These are phyloP conservation scores for Amauroascus niger DNA, from an alignment of 2,329 filamentous ascomycete genomes.

Conservation along the genomic window DNA sequence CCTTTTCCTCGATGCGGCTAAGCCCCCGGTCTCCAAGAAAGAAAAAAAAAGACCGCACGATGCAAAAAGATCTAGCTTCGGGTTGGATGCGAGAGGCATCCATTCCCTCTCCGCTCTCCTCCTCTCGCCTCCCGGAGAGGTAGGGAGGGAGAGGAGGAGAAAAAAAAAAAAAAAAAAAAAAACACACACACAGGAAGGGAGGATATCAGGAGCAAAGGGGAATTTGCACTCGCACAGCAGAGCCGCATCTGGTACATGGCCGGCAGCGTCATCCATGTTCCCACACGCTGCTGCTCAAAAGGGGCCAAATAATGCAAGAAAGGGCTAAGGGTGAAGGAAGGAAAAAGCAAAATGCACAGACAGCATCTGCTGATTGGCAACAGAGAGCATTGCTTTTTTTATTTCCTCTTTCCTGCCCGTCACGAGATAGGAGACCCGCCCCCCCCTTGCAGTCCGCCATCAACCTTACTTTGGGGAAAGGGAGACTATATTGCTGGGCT, in stretches of 20 bases:
- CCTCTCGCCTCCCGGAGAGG: not conserved
- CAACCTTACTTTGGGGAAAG: not conserved
- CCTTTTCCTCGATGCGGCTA: conserved; percentile 1
- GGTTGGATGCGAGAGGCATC: not conserved
- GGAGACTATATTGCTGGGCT: no score
- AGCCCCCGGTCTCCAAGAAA: not conserved
- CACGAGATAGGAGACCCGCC: not conserved
- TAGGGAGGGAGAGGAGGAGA: no score
- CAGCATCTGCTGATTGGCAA: not conserved
- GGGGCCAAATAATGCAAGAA: not conserved
- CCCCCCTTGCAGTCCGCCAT: no score
- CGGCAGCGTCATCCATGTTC: not conserved
- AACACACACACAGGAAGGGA: not conserved
- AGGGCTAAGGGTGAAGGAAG: not conserved
- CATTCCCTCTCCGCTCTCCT: not conserved
- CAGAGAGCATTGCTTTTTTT: not conserved
- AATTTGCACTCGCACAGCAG: not conserved
- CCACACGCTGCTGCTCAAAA: not conserved
- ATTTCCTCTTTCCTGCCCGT: not conserved
- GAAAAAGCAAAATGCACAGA: conserved; percentile 1
- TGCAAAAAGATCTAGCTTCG: not conserved
- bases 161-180: not conserved
- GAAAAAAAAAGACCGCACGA: not conserved
- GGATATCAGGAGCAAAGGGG: not conserved
- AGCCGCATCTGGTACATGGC: not conserved